Evolutionary conservation across 176 grass and related monocot species (phyloP).

Genomic region (Triticum turgidum): DNA sequence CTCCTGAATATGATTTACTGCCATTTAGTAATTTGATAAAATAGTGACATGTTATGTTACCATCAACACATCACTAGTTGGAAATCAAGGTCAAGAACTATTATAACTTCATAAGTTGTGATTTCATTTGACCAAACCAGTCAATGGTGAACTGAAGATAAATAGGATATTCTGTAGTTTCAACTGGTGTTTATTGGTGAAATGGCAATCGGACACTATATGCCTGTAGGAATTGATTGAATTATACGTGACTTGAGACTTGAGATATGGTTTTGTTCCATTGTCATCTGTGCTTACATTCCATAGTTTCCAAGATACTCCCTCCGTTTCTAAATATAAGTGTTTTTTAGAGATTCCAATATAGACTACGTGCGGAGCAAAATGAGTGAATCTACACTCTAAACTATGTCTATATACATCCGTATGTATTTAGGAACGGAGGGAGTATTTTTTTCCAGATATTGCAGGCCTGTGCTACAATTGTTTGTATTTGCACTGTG

Average conservation of each 20-base stretch:
- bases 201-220: background rate
- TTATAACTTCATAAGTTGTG: conserved; percentile 21
- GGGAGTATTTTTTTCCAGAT: too few relatives aligned
- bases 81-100: background rate
- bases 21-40: background rate
- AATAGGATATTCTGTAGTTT: background rate
- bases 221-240: background rate
- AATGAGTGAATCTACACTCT: too few relatives aligned
- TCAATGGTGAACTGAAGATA: background rate
- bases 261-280: conserved; percentile 12
- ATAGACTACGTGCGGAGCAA: too few relatives aligned
- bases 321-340: too few relatives aligned
- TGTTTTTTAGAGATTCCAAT: too few relatives aligned
- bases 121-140: background rate
- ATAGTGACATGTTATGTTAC: background rate
- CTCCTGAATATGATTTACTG: background rate
- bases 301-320: background rate
- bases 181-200: background rate
- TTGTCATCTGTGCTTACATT: conserved; percentile 5
- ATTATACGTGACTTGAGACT: background rate
- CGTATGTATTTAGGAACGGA: too few relatives aligned
- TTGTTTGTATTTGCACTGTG: conserved; percentile 2
- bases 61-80: background rate
- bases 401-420: too few relatives aligned
- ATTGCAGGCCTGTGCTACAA: background rate